Evolutionary conservation across 2,329 filamentous ascomycete species (phyloP).

Genomic region (Ceratocystis colombiana): DNA sequence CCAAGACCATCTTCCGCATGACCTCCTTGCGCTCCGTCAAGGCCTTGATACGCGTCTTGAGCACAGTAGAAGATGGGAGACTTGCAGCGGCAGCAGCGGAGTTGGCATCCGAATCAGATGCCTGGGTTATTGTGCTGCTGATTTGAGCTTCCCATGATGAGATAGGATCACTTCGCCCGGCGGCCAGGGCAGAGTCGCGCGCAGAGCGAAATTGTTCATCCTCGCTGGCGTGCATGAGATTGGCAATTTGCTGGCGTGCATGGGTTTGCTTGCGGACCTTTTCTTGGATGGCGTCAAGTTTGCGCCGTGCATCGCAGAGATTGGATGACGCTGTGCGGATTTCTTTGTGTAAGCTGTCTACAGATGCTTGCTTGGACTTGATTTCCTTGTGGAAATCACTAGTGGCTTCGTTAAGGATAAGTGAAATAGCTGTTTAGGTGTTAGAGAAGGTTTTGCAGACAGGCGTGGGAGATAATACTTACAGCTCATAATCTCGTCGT

Average conservation of each 20-base stretch:
- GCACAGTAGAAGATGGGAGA: constrained; percentile 36
- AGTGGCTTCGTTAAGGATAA: constrained; percentile 69
- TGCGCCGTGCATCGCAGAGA: constrained; percentile 65
- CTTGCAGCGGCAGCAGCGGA: constrained; percentile 33
- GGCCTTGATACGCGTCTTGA: constrained; percentile 60
- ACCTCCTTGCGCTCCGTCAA: constrained; percentile 59
- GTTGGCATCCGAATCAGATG: constrained; percentile 35
- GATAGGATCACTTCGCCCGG: constrained; percentile 38
- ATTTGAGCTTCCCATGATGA: constrained; percentile 47
- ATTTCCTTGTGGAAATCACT: constrained; percentile 71
- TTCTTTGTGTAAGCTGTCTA: constrained; percentile 70
- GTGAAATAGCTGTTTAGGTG: constrained; percentile 58
- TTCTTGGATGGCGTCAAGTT: constrained; percentile 59
- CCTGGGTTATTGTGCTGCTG: constrained; percentile 35
- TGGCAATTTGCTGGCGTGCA: constrained; percentile 61
- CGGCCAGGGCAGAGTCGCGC: constrained; percentile 29
- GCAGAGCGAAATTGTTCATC: constrained; percentile 51
- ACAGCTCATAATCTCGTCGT: constrained; percentile 71
- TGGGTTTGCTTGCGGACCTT: constrained; percentile 55
- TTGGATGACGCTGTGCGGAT: constrained; percentile 72
- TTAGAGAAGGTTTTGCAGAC: constrained; percentile 28
- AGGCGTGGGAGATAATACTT: constrained; percentile 35
- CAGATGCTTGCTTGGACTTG: constrained; percentile 68
- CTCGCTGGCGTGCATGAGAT: constrained; percentile 63
- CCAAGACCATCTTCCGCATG: constrained; percentile 56